Base-by-base conservation (phyloP, 768 basidiomycete species). In the Austroboletus eburneus region DNA sequence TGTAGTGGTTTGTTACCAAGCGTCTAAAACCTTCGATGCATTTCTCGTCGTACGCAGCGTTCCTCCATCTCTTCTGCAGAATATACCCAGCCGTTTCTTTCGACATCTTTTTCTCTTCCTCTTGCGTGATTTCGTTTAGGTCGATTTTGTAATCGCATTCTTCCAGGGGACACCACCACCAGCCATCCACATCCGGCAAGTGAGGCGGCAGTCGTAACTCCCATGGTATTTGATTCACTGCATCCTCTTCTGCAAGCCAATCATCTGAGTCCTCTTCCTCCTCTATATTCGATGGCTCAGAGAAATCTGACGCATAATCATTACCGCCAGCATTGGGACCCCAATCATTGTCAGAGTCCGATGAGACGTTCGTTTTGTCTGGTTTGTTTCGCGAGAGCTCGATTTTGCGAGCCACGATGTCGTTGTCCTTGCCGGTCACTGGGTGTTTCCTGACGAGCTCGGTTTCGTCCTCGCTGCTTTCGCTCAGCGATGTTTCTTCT, bases 241-340 rank as follows among this genome's bases (percentile, higher is more conserved):
- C 62, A 45, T 38, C 44, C 20, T 64, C 67, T 17, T 45, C 46
- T 32, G 49, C 44, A 10, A 41, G 3, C 1, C 17, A 17, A 8
- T 58, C 42, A 33, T 63, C 62, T 38, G 72, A 68, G 35, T 73
- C 72, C 2, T 73, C 62, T n/a, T 64, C 69, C 6, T 64, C 69
- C 6, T 72, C 66, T 12, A 64, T 65, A 18, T 75, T 73, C 4
- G 79, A 79, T 7, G 61, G 56, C n/a, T 75, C 73, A 10, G 76
- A 77, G 57, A 83, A 83, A 55, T 84, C 81, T 0, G 77, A 70
- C 56, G 77, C 79, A 51, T 82, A 82, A 10, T 33, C 56, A 57
- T 67, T 39, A 56, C 40, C 43, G 13, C 39, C 43, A n/a, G 32
- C 44, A 20, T 32, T 30, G 12, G 7, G 9, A 12, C 39, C 52